phyloP scores from a whole-genome alignment of 257 asterid genomes.

The Voacanga thouarsii region DNA sequence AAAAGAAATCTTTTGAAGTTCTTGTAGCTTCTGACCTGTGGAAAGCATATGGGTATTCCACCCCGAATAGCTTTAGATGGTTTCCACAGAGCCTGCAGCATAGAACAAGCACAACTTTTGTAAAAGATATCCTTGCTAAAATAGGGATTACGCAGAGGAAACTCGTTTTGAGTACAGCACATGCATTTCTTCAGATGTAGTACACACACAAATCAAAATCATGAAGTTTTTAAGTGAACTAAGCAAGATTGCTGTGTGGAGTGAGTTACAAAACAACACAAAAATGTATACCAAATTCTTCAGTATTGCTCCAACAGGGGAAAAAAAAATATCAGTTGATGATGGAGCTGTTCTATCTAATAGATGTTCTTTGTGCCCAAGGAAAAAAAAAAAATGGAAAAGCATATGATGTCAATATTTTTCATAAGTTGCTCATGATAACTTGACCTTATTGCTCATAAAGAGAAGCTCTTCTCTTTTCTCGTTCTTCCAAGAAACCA shows the following conservation, averaged over 20 bases:
- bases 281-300: not conserved
- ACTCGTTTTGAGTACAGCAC: not conserved
- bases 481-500: slow-evolving; percentile 84
- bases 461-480: slow-evolving; percentile 71
- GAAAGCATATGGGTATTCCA: slow-evolving; percentile 63
- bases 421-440: not conserved
- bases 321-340: not conserved
- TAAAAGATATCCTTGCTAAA: not conserved
- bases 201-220: not conserved
- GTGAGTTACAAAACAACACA: not conserved
- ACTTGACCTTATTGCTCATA: slow-evolving; percentile 61
- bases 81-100: slow-evolving; percentile 52
- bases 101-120: not conserved
- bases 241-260: not conserved
- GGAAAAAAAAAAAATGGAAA: not conserved
- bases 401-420: not conserved
- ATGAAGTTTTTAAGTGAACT: not conserved
- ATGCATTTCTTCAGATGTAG: not conserved
- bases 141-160: slow-evolving; percentile 3
- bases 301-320: not conserved
- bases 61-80: slow-evolving; percentile 62
- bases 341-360: not conserved
- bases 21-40: slow-evolving; percentile 51
- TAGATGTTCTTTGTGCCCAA: not conserved
- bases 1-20: slow-evolving; percentile 6